Percentiles rank a stretch among this genome's conserved stretches.
These are phyloP conservation scores for Talaromyces albobiverticillius DNA, from an alignment of 2,329 filamentous ascomycete species.

Conservation along the genomic window DNA sequence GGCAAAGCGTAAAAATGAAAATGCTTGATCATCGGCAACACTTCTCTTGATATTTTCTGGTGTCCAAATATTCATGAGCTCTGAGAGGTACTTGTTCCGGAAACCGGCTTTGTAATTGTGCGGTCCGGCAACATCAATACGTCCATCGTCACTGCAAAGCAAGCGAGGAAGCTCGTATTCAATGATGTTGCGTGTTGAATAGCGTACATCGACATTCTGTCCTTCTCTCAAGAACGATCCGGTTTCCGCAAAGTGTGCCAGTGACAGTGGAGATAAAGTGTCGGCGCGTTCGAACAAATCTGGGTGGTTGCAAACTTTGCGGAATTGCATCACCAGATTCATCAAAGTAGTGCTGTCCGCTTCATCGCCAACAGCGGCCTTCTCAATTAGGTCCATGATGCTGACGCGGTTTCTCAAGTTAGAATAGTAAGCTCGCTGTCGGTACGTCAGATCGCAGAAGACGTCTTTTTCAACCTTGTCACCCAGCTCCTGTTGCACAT, in stretches of 20 bases:
- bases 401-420: conserved; percentile 96
- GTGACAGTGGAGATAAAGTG: conserved; percentile 79
- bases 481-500: conserved; percentile 96
- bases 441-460: conserved; percentile 94
- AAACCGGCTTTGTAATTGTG: conserved; percentile 77
- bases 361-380: conserved; percentile 89
- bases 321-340: conserved; percentile 99
- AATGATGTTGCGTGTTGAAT: conserved; percentile 83
- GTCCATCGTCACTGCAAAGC: conserved; percentile 76
- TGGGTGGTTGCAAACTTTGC: conserved; percentile 98
- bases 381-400: conserved; percentile 97
- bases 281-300: conserved; percentile 95
- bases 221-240: conserved; percentile 93
- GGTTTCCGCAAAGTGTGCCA: conserved; percentile 88
- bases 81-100: conserved; percentile 69
- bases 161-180: conserved; percentile 79
- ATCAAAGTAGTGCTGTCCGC: conserved; percentile 93
- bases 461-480: conserved; percentile 98
- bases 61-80: conserved; percentile 88
- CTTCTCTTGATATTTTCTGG: conserved; percentile 72
- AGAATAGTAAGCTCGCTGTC: conserved; percentile 88
- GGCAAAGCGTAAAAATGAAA: conserved; percentile 87
- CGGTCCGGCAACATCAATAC: conserved; percentile 68
- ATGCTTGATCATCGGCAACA: conserved; percentile 60
- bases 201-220: conserved; percentile 71